A percentile compares a stretch with the other conserved stretches of the same genome.
These are phyloP conservation scores for Colletotrichum sp. DNA, from an alignment of 2,329 filamentous ascomycete species.

Conservation along the genomic window DNA sequence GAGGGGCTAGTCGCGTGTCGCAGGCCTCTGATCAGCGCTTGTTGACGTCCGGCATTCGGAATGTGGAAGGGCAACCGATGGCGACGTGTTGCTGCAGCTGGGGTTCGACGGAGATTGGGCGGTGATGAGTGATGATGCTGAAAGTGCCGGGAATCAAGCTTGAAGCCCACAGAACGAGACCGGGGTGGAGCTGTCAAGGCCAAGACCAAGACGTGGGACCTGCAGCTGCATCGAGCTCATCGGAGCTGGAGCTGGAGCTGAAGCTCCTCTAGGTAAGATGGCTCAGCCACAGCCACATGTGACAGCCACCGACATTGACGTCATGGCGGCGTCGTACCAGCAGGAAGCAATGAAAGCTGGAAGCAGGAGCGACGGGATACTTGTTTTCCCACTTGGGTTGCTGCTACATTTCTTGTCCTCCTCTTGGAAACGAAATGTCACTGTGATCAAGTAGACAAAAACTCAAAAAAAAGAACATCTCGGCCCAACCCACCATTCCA, in stretches of 20 bases:
- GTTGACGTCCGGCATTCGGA: not conserved
- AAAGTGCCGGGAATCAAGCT: not conserved
- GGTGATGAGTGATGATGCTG: not conserved
- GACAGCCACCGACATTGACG: not conserved
- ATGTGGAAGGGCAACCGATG: not conserved
- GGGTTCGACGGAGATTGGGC: not conserved
- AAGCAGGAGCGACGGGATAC: not conserved
- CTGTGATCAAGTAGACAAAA: not conserved
- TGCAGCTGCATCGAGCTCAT: not conserved
- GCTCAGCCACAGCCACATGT: slow-evolving; percentile 1
- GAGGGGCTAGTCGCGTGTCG: not conserved
- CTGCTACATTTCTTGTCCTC: not conserved
- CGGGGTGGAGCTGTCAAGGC: not conserved
- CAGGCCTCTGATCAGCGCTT: not conserved
- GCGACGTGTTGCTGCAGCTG: not conserved
- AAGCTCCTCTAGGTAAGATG: not conserved
- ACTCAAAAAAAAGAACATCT: not conserved
- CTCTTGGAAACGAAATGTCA: not conserved
- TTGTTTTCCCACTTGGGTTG: not conserved
- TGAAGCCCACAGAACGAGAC: not conserved
- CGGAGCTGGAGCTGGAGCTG: not conserved
- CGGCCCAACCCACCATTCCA: not conserved
- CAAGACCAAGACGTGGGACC: not conserved
- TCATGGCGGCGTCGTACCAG: not conserved
- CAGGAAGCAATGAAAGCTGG: not conserved